Evolutionary conservation across 1,284 basidiomycete species (phyloP).

Genomic region (Ustilago nuda): DNA sequence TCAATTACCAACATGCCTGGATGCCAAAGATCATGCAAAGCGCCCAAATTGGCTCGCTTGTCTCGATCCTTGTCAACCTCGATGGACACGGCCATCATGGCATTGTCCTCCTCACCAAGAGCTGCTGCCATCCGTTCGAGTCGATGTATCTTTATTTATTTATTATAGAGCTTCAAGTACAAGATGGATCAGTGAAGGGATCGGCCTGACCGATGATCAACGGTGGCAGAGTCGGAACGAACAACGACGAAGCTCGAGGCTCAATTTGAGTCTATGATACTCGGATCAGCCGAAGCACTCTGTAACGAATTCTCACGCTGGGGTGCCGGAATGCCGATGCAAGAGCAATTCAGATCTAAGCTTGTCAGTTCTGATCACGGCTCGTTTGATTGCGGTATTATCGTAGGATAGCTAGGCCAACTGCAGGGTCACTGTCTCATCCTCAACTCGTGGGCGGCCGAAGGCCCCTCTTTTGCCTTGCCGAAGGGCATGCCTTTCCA

Average conservation of each 20-base stretch:
- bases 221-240: not conserved
- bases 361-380: not conserved
- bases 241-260: not conserved
- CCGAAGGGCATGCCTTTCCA: no score
- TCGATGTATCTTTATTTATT: not conserved
- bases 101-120: not conserved
- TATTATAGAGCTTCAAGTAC: not conserved
- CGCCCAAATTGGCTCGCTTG: not conserved
- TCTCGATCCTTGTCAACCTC: slow-evolving; percentile 1
- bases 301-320: slow-evolving; percentile 1
- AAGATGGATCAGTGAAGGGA: not conserved
- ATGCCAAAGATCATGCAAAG: no score
- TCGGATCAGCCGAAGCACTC: not conserved
- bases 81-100: not conserved
- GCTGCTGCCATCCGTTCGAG: not conserved
- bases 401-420: not conserved
- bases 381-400: no score
- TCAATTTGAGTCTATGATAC: not conserved
- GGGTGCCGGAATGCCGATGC: not conserved
- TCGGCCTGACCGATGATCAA: not conserved
- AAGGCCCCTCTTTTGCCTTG: not conserved
- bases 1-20: no score
- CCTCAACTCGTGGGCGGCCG: slow-evolving; percentile 3
- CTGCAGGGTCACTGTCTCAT: slow-evolving; percentile 15
- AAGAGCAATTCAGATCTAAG: not conserved